Conservation (phyloP, 1,284 basidiomycete species). For the Afroboletus lepidellus region DNA sequence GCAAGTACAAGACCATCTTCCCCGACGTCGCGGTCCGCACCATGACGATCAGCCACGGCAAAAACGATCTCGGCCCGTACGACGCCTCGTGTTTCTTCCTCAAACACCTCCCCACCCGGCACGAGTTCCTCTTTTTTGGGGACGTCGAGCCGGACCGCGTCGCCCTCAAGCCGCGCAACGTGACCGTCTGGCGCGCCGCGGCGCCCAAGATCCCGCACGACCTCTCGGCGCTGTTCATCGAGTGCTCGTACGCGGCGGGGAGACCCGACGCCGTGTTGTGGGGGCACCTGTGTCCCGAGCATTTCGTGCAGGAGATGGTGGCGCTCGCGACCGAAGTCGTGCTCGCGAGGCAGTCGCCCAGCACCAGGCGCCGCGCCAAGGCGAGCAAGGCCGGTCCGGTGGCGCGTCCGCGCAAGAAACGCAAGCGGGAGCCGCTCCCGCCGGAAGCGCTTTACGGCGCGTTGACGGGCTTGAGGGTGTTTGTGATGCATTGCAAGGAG, state of each 20-base stretch:
- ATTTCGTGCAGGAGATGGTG: slow-evolving; percentile 65
- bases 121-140: slow-evolving; percentile 81
- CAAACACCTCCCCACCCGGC: slow-evolving; percentile 52
- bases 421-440: slow-evolving; percentile 38
- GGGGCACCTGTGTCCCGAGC: slow-evolving; percentile 76
- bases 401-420: slow-evolving; percentile 48
- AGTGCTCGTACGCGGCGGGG: slow-evolving; percentile 77
- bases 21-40: slow-evolving; percentile 61
- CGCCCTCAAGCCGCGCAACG: slow-evolving; percentile 53
- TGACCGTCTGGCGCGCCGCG: slow-evolving; percentile 67
- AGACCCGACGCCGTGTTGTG: slow-evolving; percentile 60
- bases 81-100: slow-evolving; percentile 77
- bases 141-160: slow-evolving; percentile 79
- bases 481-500: slow-evolving; percentile 82
- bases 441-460: slow-evolving; percentile 47
- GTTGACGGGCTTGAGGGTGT: slow-evolving; percentile 60
- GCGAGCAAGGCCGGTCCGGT: neutral
- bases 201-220: slow-evolving; percentile 64
- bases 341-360: slow-evolving; percentile 35
- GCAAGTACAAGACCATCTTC: slow-evolving; percentile 51
- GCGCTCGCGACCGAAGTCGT: slow-evolving; percentile 65
- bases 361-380: neutral
- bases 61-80: slow-evolving; percentile 51
- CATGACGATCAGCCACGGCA: slow-evolving; percentile 72
- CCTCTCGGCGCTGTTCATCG: slow-evolving; percentile 74